These are phyloP conservation scores for Fusarium tupiense DNA, from an alignment of 2,329 filamentous ascomycete genomes.

Conservation along the genomic window DNA sequence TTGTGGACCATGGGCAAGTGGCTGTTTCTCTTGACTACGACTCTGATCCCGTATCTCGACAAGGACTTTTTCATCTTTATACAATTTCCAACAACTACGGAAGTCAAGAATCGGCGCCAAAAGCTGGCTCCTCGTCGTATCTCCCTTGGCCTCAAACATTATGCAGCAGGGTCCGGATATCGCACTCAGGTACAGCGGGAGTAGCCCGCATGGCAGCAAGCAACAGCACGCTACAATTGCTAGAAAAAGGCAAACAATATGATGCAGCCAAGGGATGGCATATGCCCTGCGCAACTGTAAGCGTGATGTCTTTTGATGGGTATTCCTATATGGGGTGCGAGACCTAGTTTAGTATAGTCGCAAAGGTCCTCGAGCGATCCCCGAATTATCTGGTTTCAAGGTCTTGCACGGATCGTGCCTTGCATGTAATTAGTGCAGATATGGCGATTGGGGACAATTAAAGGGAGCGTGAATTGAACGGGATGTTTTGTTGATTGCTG, in stretches of 20 bases:
- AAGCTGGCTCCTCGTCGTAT: rapidly evolving
- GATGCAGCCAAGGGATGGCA: rapidly evolving
- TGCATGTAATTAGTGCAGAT: rapidly evolving
- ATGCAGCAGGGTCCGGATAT: background rate
- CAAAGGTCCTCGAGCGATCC: background rate
- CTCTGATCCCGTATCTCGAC: rapidly evolving
- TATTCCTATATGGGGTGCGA: rapidly evolving
- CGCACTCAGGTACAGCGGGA: rapidly evolving
- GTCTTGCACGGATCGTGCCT: background rate
- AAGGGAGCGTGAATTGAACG: background rate
- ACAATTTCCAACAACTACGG: rapidly evolving
- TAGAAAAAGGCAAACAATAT: background rate
- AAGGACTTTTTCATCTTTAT: rapidly evolving
- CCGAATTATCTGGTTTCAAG: background rate
- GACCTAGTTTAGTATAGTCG: background rate
- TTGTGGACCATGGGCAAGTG: rapidly evolving
- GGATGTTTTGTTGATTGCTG: background rate
- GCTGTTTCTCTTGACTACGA: background rate
- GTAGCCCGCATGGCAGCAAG: background rate
- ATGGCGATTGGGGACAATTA: rapidly evolving
- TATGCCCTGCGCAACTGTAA: background rate
- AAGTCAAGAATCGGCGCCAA: rapidly evolving
- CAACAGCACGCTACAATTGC: background rate
- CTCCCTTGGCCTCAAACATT: rapidly evolving
- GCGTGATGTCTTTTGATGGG: background rate